These are phyloP conservation scores for Ganoderma sinense DNA, from an alignment of 1,284 basidiomycete species.

Conservation along the genomic window DNA sequence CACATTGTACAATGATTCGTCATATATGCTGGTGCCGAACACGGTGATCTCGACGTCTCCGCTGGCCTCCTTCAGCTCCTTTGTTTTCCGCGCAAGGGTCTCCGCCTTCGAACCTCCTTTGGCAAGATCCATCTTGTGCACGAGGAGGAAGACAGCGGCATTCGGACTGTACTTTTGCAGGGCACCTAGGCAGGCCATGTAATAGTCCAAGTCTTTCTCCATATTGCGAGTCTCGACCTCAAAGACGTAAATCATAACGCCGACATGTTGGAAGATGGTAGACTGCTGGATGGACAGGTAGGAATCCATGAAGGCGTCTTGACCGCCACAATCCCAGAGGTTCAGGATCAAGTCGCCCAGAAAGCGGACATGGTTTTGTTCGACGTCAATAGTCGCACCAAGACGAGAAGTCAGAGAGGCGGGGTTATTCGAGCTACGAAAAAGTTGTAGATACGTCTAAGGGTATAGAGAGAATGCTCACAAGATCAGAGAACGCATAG, in stretches of 20 bases:
- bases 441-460: slow-evolving; percentile 4
- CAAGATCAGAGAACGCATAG: slow-evolving; percentile 99
- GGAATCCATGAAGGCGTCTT: slow-evolving; percentile 97
- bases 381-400: slow-evolving; percentile 97
- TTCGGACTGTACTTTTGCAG: slow-evolving; percentile 80
- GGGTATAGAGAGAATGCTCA: slow-evolving; percentile 49
- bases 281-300: slow-evolving; percentile 91
- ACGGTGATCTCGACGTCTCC: slow-evolving; percentile 65
- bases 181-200: slow-evolving; percentile 85
- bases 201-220: slow-evolving; percentile 86
- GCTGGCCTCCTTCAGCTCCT: slow-evolving; percentile 73
- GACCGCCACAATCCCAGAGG: slow-evolving; percentile 98
- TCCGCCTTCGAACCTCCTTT: slow-evolving; percentile 59
- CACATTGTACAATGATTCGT: slow-evolving; percentile 96
- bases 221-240: slow-evolving; percentile 85
- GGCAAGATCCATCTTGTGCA: slow-evolving; percentile 97
- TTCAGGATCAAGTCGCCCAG: slow-evolving; percentile 94
- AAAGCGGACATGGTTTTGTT: slow-evolving; percentile 97
- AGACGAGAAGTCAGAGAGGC: slow-evolving; percentile 91
- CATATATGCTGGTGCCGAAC: slow-evolving; percentile 98
- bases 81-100: slow-evolving; percentile 73
- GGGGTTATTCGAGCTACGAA: slow-evolving; percentile 87
- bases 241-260: slow-evolving; percentile 98
- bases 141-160: slow-evolving; percentile 88
- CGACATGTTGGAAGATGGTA: slow-evolving; percentile 95